Conservation (phyloP, 2,329 filamentous ascomycete species). For the Zarea fungicola region DNA sequence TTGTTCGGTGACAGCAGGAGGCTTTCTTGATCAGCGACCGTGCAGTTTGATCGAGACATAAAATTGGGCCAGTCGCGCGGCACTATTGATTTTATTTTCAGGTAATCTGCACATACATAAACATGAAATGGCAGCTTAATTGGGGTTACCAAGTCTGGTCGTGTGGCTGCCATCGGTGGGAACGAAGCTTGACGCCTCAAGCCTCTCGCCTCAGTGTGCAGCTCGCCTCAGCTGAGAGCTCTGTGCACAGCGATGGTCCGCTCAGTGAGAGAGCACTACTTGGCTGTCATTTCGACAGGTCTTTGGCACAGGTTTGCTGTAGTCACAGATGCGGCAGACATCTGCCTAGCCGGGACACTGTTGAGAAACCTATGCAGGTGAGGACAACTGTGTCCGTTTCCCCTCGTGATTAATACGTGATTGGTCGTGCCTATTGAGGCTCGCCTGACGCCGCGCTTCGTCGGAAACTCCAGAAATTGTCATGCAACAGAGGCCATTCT, state of each 20-base stretch:
- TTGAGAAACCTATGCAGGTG: too few species aligned
- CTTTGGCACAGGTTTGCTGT: too few species aligned
- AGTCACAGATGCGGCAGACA: too few species aligned
- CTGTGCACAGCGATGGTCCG: conserved; percentile 3
- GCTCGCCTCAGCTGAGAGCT: conserved; percentile 11
- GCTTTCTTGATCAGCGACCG: too few species aligned
- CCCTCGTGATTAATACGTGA: too few species aligned
- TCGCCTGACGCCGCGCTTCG: background rate
- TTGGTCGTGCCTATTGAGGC: too few species aligned
- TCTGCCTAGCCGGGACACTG: too few species aligned
- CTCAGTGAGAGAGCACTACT: too few species aligned
- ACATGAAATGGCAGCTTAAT: conserved; percentile 1
- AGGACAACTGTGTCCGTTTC: too few species aligned
- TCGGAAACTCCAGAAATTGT: conserved; percentile 3
- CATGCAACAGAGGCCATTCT: conserved; percentile 4
- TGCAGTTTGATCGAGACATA: conserved; percentile 6
- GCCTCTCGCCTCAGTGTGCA: background rate
- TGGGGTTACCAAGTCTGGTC: background rate
- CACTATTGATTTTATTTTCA: background rate
- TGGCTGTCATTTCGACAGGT: too few species aligned
- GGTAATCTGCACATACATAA: background rate
- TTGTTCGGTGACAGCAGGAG: too few species aligned
- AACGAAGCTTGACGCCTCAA: conserved; percentile 1
- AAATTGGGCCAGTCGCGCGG: background rate
- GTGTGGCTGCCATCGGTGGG: conserved; percentile 7